phyloP scores from a whole-genome alignment of 345 rosid species.

The Salix arbutifolia region DNA sequence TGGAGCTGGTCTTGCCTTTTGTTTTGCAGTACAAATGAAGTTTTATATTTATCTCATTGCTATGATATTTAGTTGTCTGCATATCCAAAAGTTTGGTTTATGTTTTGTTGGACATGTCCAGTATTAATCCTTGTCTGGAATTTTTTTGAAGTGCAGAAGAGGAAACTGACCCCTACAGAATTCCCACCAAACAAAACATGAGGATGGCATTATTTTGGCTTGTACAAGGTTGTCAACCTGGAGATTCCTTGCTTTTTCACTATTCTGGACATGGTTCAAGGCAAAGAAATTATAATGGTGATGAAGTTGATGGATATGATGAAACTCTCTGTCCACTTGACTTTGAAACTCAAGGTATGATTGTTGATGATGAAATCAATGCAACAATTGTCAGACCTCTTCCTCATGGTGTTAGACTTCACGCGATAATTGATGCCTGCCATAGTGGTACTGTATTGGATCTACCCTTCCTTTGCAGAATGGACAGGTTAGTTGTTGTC shows the following conservation, averaged over 20 bases:
- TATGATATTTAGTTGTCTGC: no score
- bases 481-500: conserved; percentile 48
- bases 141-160: conserved; percentile 52
- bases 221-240: conserved; percentile 81
- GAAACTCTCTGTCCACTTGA: conserved; percentile 86
- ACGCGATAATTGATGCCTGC: conserved; percentile 77
- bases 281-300: conserved; percentile 69
- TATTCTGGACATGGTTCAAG: conserved; percentile 85
- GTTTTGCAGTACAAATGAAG: no score
- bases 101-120: no score
- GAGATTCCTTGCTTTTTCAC: conserved; percentile 85
- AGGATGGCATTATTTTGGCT: conserved; percentile 90
- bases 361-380: conserved; percentile 85
- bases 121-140: no score
- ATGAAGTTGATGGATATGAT: conserved; percentile 83
- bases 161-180: conserved; percentile 68
- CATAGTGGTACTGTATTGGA: conserved; percentile 88
- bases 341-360: conserved; percentile 95
- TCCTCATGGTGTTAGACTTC: conserved; percentile 69
- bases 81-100: no score
- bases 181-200: conserved; percentile 68
- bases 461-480: conserved; percentile 77
- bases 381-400: conserved; percentile 70
- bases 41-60: no score
- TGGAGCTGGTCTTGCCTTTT: no score